phyloP scores from a whole-genome alignment of 805 yeast genomes.

The Metschnikowia henanensis region DNA sequence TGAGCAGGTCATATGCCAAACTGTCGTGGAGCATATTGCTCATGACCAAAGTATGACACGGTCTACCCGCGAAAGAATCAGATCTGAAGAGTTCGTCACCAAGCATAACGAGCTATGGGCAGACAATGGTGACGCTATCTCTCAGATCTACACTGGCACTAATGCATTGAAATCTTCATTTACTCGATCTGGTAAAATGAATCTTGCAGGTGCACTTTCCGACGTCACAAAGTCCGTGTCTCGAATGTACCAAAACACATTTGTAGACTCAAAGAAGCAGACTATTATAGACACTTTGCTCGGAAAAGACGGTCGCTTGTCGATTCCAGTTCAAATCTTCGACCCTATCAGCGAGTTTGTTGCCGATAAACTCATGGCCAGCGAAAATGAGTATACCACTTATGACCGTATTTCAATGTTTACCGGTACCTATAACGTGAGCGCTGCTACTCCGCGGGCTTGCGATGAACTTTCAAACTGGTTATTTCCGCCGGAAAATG shows the following conservation, averaged over 20 bases:
- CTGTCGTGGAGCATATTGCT: constrained; percentile 51
- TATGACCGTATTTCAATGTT: constrained; percentile 61
- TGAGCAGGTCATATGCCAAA: constrained; percentile 77
- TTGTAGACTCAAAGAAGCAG: constrained; percentile 89
- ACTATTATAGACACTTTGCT: constrained; percentile 82
- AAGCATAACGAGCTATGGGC: constrained; percentile 49
- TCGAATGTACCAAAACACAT: constrained; percentile 92
- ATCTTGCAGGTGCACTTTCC: constrained; percentile 93
- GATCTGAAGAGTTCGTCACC: constrained; percentile 14
- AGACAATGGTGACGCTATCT: constrained; percentile 66
- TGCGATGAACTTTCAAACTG: constrained; percentile 66
- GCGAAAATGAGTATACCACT: constrained; percentile 56
- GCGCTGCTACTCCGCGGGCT: constrained; percentile 55
- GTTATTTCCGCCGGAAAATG: constrained; percentile 73
- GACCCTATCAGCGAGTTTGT: constrained; percentile 91
- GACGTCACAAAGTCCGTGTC: constrained; percentile 97
- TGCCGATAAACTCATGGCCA: constrained; percentile 55
- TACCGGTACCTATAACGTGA: constrained; percentile 85
- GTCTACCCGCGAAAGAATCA: constrained; percentile 8
- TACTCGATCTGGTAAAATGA: constrained; percentile 95
- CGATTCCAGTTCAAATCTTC: constrained; percentile 66
- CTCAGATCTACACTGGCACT: constrained; percentile 69
- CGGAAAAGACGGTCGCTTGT: constrained; percentile 72
- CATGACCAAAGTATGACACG: constrained; percentile 1
- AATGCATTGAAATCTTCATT: constrained; percentile 87